Evolutionary conservation across 2,329 filamentous ascomycete species (phyloP), one percentile per base, ranked within the genome.

Genomic region (Ascochyta clinopodiicola): DNA sequence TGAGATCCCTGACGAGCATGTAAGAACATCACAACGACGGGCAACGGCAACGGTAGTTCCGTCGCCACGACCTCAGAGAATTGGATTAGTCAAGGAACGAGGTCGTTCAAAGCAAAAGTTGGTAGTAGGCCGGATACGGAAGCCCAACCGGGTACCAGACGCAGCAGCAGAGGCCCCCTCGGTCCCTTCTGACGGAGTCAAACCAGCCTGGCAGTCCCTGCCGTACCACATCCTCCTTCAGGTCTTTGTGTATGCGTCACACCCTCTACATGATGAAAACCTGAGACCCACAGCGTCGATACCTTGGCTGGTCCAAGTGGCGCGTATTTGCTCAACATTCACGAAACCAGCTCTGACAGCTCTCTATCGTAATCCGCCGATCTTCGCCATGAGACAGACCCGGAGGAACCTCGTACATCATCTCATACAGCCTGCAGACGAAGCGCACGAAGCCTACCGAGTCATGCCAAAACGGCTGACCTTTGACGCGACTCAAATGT

Each of bases 331-430:
- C 66, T 84, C 80, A 45, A 73, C 81, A 2, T 91, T 93, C 53
- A 78, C 84, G 0, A 90, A 92, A 64, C 88, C 91, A 5, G 90
- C 90, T 1, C 75, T 95, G 45, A 86, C 86, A 5, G 88, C 85
- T 1, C 79, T 96, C 5, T 95, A 95, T 71, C 80, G 83, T 42
- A 85, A 81, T 5, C 90, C 90, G 8, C 86, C 87, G 1, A 78
- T 95, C 39, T 80, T 83, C 55, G 80, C 82, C 1, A 75, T 80
- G 32, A 73, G 76, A 31, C 81, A 82, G 58, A 78, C 78, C 12
- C 80, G 69, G 12, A 70, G 59, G 40, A 73, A 77, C 35, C 71
- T 86, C 19, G 67, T 83, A 15, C 68, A 79, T 24, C 76, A 88
- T 32, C 80, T 95, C 8, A 80, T 83, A n/a, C 75, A 79, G 15